Evolutionary conservation across 169 alveolate genomes (phyloP).

Genomic region (Sarcocystis neurona): DNA sequence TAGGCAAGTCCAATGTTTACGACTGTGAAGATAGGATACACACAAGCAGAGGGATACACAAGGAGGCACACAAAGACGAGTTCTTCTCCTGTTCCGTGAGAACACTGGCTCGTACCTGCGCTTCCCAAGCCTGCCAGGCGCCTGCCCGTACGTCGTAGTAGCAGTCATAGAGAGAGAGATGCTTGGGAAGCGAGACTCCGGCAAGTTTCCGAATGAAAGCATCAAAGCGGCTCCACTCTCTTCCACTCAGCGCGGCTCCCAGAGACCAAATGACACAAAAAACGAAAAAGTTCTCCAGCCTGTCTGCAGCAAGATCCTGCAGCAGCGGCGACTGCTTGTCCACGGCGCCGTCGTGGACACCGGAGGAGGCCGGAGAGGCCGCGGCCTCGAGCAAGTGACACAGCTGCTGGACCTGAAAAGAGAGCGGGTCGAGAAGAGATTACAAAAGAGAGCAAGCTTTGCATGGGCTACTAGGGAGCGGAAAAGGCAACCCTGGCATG

Average conservation of each 20-base stretch:
- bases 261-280: slow-evolving; percentile 91
- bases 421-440: too few species aligned
- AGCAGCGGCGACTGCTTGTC: too few species aligned
- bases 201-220: slow-evolving; percentile 79
- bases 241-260: slow-evolving; percentile 85
- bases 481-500: too few species aligned
- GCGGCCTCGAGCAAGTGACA: slow-evolving; percentile 80
- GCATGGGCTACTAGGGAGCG: too few species aligned
- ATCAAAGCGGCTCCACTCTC: slow-evolving; percentile 85
- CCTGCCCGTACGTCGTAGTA: slow-evolving; percentile 75
- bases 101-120: slow-evolving; percentile 62
- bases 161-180: slow-evolving; percentile 79
- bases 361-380: slow-evolving; percentile 77
- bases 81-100: not conserved
- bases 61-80: not conserved
- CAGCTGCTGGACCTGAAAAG: slow-evolving; percentile 79
- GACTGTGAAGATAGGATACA: not conserved
- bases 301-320: slow-evolving; percentile 44
- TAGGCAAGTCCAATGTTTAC: not conserved
- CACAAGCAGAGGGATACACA: not conserved
- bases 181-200: slow-evolving; percentile 78
- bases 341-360: slow-evolving; percentile 79
- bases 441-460: too few species aligned
- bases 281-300: slow-evolving; percentile 86
- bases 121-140: slow-evolving; percentile 73